Conservation (phyloP, 306 rosid species). For the Begonia peltatifolia region DNA sequence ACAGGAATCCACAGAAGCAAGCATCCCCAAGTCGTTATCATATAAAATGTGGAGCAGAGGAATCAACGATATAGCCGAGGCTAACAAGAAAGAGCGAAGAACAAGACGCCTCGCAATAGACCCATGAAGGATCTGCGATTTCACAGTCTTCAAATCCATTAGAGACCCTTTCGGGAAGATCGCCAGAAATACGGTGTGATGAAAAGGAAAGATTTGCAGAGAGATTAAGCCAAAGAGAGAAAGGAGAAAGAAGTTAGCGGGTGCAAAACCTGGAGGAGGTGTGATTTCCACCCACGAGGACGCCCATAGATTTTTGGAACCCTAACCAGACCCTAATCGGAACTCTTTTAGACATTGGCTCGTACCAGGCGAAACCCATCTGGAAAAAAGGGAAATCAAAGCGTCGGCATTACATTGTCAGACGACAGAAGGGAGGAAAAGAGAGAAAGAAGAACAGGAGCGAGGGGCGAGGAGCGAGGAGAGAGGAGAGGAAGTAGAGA, state of each 20-base stretch:
- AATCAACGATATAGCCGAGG: slow-evolving; percentile 41
- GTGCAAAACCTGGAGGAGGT: slow-evolving; percentile 92
- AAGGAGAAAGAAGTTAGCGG: slow-evolving; percentile 30
- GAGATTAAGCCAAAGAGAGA: slow-evolving; percentile 16
- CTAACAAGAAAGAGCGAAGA: slow-evolving; percentile 39
- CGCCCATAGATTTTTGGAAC: slow-evolving; percentile 58
- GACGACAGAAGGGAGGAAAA: slow-evolving; percentile 2
- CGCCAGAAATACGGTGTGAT: neutral
- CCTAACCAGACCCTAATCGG: slow-evolving; percentile 64
- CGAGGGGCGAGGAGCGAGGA: neutral
- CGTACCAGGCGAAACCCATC: slow-evolving; percentile 34
- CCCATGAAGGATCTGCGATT: slow-evolving; percentile 31
- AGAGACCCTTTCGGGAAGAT: neutral
- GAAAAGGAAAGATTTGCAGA: slow-evolving; percentile 4
- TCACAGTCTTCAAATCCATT: slow-evolving; percentile 33
- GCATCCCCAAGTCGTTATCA: slow-evolving; percentile 25
- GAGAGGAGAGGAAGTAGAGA: neutral
- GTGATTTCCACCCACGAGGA: slow-evolving; percentile 98
- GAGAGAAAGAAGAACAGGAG: neutral
- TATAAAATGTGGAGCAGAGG: slow-evolving; percentile 40
- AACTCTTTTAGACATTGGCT: slow-evolving; percentile 26
- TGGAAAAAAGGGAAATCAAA: slow-evolving; percentile 9
- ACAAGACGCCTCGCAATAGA: slow-evolving; percentile 35
- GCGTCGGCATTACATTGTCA: slow-evolving; percentile 19
- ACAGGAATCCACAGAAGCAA: slow-evolving; percentile 22